A percentile compares a stretch with the other conserved stretches of the same genome.
Conservation (phyloP, 2,329 filamentous ascomycete genomes). For the Pseudogymnoascus sp. region DNA sequence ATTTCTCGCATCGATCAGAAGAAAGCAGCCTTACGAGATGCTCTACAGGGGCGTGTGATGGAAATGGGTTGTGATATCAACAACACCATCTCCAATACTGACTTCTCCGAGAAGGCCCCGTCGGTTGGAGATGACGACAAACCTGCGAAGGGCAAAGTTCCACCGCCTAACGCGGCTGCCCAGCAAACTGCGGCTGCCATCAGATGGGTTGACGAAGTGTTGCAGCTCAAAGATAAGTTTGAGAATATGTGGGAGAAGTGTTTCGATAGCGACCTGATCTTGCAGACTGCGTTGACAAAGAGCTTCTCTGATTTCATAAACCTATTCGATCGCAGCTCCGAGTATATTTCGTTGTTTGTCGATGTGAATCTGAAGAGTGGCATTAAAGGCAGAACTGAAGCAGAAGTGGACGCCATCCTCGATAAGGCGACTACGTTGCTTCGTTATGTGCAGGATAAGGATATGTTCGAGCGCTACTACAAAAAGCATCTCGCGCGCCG, state of each 20-base stretch:
- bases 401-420: conserved; percentile 71
- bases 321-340: conserved; percentile 71
- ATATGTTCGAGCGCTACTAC: conserved; percentile 94
- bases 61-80: conserved; percentile 81
- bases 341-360: conserved; percentile 92
- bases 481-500: conserved; percentile 91
- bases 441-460: conserved; percentile 82
- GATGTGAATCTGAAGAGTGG: conserved; percentile 94
- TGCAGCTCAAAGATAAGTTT: conserved; percentile 80
- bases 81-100: conserved; percentile 47
- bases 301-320: conserved; percentile 95
- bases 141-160: conserved; percentile 40
- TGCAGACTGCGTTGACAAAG: conserved; percentile 75
- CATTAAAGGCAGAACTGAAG: conserved; percentile 84
- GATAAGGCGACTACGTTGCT: conserved; percentile 86
- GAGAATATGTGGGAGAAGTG: conserved; percentile 67
- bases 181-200: conserved; percentile 81
- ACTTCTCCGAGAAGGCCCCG: conserved; percentile 36
- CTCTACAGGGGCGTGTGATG: conserved; percentile 65
- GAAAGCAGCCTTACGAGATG: conserved; percentile 60
- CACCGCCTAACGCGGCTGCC: conserved; percentile 49
- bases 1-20: conserved; percentile 68
- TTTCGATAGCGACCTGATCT: conserved; percentile 63
- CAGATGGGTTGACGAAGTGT: conserved; percentile 89
- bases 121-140: conserved; percentile 39